Evolutionary conservation across 306 rosid species (phyloP), one percentile per base, ranked within the genome.

Genomic region (Rosa chinensis): DNA sequence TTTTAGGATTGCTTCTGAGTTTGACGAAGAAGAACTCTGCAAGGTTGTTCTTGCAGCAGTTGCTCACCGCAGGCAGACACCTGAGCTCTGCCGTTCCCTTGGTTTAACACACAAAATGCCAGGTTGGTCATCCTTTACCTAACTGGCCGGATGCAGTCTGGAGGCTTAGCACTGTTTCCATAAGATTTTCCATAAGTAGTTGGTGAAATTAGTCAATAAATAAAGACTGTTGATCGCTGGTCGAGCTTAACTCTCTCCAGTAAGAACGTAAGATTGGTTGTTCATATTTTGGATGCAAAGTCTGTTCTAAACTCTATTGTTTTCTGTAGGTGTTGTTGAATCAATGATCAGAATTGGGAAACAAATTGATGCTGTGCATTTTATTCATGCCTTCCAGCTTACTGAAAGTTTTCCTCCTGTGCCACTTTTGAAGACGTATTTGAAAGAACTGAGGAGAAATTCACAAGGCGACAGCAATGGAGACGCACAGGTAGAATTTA

Each of bases 41-140:
- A 88, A 92, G 91, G 86, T 89, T 90, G 85, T 92, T 85, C 93
- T 84, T 89, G 93, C 89, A 77, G 91, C 90, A 80, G 91, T 84
- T 90, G 88, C 93, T 86, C 95, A 85, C 80, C 86, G 77, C 82
- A 87, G 95, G 92, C 91, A 75, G 87, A 87, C 97, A 82, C 88
- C 93, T 89, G 95, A 92, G 93, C 97, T 90, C 87, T 92, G 95
- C 91, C 97, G 89, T 82, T 86, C 92, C 78, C 85, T 89, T 86
- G 97, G 92, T 81, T 87, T 90, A 90, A 84, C 86, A 83, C 89
- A 92, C 89, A 89, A 92, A 89, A 89, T 84, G 89, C 93, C 95
- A 92, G 97, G 97, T 92, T 92, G 93, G 97, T 92, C 85, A 82
- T 90, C 92, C 84, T 85, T 87, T 73, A 81, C 84, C 83, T 79